phyloP scores from a whole-genome alignment of 1,284 basidiomycete species.

The Austroboletus niveus region DNA sequence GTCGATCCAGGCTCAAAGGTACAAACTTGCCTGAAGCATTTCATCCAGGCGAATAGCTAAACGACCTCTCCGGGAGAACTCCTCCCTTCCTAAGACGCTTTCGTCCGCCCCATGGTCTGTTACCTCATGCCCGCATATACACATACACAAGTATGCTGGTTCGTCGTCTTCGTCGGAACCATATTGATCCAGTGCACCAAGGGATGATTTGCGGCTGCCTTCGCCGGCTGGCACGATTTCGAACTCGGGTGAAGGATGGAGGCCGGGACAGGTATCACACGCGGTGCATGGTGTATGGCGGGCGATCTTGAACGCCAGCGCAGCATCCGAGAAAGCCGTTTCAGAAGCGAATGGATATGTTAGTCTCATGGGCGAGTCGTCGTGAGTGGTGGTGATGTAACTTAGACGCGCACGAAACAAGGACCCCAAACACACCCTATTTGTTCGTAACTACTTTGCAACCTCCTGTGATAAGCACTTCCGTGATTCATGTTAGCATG shows the following conservation, averaged over 20 bases:
- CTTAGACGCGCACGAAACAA: too few species aligned
- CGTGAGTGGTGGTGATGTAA: neutral
- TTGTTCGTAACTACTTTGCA: too few species aligned
- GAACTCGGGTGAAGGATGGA: constrained; percentile 62
- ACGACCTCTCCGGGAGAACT: constrained; percentile 69
- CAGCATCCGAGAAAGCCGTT: constrained; percentile 46
- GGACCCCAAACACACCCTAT: too few species aligned
- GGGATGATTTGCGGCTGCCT: constrained; percentile 43
- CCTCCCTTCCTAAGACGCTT: constrained; percentile 50
- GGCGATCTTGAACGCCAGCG: constrained; percentile 67
- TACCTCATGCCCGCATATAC: constrained; percentile 75
- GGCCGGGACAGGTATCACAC: constrained; percentile 61
- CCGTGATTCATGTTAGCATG: constrained; percentile 14
- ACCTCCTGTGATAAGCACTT: constrained; percentile 30
- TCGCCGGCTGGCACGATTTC: constrained; percentile 57
- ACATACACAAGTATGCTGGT: constrained; percentile 59
- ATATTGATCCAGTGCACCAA: constrained; percentile 57
- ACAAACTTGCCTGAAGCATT: constrained; percentile 66
- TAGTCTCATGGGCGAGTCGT: constrained; percentile 45
- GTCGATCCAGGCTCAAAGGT: neutral
- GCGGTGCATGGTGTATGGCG: constrained; percentile 64
- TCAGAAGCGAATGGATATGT: constrained; percentile 57
- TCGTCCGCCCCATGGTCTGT: constrained; percentile 70
- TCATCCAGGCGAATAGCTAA: constrained; percentile 85
- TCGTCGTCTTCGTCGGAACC: constrained; percentile 63